Evolutionary conservation across 2,329 filamentous ascomycete genomes (phyloP).

Genomic region (Elsinoe necatrix): DNA sequence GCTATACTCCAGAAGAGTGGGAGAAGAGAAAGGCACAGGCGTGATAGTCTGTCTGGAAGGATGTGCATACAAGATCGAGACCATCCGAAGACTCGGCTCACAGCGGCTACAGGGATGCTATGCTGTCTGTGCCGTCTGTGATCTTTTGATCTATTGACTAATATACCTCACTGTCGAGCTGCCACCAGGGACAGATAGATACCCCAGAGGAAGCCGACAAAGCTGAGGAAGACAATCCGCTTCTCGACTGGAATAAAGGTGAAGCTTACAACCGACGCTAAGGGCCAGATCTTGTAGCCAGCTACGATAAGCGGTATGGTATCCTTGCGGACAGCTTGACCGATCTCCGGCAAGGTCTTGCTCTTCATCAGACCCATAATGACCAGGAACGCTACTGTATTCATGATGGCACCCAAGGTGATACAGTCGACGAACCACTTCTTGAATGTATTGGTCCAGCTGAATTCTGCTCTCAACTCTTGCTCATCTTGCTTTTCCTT

Average conservation of each 20-base stretch:
- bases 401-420: constrained; percentile 52
- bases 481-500: constrained; percentile 34
- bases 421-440: constrained; percentile 58
- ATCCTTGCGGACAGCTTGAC: constrained; percentile 29
- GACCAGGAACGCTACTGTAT: constrained; percentile 52
- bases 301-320: constrained; percentile 51
- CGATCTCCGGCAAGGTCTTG: constrained; percentile 14
- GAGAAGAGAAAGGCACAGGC: constrained; percentile 50
- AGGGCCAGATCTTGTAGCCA: constrained; percentile 64
- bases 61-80: neutral
- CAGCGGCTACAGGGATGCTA: neutral
- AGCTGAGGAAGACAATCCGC: constrained; percentile 60
- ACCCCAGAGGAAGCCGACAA: constrained; percentile 66
- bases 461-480: constrained; percentile 21
- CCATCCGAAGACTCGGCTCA: neutral
- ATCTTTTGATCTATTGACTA: neutral
- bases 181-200: constrained; percentile 59
- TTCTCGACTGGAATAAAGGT: constrained; percentile 62
- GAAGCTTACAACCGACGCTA: constrained; percentile 62
- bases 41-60: constrained; percentile 1
- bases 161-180: constrained; percentile 11
- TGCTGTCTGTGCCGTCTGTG: neutral
- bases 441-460: constrained; percentile 25
- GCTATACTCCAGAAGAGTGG: constrained; percentile 86
- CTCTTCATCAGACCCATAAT: constrained; percentile 42